phyloP scores from a whole-genome alignment of 2,329 filamentous ascomycete species.

The Rhinocladiella mackenziei region DNA sequence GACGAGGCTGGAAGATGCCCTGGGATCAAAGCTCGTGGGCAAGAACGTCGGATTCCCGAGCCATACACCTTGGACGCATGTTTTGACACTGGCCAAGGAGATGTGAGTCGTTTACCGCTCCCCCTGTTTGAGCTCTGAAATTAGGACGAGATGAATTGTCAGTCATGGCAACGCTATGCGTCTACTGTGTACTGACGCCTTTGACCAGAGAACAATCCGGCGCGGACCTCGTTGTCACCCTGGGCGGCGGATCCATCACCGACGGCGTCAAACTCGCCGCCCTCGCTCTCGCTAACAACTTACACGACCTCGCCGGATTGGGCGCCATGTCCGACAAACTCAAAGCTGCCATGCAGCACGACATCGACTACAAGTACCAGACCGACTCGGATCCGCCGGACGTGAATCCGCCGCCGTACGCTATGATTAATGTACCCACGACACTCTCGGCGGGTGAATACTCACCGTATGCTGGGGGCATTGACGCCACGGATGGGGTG shows the following conservation, averaged over 20 bases:
- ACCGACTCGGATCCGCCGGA: slow-evolving; percentile 7
- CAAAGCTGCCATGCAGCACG: slow-evolving; percentile 12
- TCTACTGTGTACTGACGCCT: no score
- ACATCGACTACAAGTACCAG: slow-evolving; percentile 16
- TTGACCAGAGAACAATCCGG: slow-evolving; percentile 2
- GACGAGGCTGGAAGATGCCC: slow-evolving; percentile 37
- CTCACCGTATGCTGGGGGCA: slow-evolving; percentile 40
- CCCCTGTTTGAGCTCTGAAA: no score
- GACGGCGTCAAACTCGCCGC: slow-evolving; percentile 15
- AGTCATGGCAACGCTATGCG: no score
- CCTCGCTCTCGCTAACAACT: slow-evolving; percentile 6
- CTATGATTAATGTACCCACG: slow-evolving; percentile 40
- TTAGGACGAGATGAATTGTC: no score
- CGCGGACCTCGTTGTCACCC: slow-evolving; percentile 7
- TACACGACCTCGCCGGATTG: not conserved
- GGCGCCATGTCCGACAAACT: slow-evolving; percentile 11
- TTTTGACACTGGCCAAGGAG: slow-evolving; percentile 46
- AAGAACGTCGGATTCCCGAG: slow-evolving; percentile 49
- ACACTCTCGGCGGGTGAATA: slow-evolving; percentile 43
- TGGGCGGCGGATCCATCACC: slow-evolving; percentile 13
- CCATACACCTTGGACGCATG: slow-evolving; percentile 52
- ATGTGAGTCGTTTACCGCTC: slow-evolving; percentile 7
- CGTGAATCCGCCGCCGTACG: slow-evolving; percentile 7
- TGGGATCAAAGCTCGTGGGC: slow-evolving; percentile 45
- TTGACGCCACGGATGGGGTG: slow-evolving; percentile 30